Base-by-base conservation (phyloP, 2,329 filamentous ascomycete genomes). In the Zalaria obscura region DNA sequence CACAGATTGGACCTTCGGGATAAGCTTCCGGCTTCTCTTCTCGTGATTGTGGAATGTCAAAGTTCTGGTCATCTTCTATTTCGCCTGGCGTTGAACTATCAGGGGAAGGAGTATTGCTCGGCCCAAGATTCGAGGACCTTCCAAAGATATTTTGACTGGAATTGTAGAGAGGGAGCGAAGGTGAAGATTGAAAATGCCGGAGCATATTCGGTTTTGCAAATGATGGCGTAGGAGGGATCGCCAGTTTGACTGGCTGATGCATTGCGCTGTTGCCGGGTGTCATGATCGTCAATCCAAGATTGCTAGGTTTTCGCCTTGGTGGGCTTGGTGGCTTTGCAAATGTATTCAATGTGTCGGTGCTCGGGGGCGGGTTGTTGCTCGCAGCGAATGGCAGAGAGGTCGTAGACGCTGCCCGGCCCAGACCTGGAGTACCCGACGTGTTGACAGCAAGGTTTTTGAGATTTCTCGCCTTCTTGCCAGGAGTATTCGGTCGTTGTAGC, bases 361-460 rank as follows among this genome's bases (percentile, higher is more conserved):
- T 58, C 35, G 57, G 57, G 44, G 57, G 56, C 26, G 63, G 56
- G 3, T 35, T 26, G 9, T 63, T 60, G 7, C 71, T 65, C 41
- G 75, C 61, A 1, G 67, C 63, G 6, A 68, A 49, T 61, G 50
- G 72, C 57, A 53, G 70, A 67, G 80, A 40, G 71, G 77, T 53
- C 41, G 70, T 68, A 10, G 68, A 56, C 39, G 68, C 64, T 9
- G 65, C 57, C 4, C 72, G 69, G 25, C 68, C 54, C 37, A 63
- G 59, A 44, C 59, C 55, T 18, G 66, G 55, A 0, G 69, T 65
- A 7, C 68, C 58, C 5, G 72, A 67, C 41, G 77, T 76, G 49
- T 88, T 83, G 36, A 91, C 83, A 2, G 82, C 87, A 4, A 91
- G 69, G 33, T 83, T 83, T 62, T 91, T 91, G 63, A 87, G 80